Evolutionary conservation across 176 grass and related monocot genomes (phyloP).

Genomic region (Zea luxurians): DNA sequence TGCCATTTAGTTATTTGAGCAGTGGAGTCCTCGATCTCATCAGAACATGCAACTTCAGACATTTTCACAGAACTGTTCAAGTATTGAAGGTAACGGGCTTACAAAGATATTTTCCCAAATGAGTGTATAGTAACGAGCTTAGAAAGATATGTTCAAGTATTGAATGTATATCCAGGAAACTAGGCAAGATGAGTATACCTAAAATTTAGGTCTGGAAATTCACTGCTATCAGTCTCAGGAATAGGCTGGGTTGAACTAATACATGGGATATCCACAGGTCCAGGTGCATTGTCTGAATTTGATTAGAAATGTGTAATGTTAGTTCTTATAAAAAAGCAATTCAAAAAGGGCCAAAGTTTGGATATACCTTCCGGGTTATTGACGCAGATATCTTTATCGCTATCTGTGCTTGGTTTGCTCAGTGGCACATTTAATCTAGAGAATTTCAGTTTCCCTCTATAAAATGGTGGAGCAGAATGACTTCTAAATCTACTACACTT

Average conservation of each 20-base stretch:
- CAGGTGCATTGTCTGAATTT: constrained; percentile 44
- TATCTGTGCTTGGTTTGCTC: constrained; percentile 36
- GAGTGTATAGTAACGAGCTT: constrained; percentile 10
- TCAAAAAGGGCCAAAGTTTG: constrained; percentile 8
- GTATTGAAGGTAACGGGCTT: constrained; percentile 10
- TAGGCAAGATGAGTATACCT: constrained; percentile 49
- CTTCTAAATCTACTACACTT: constrained; percentile 62
- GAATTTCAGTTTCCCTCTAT: constrained; percentile 75
- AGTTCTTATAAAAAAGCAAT: constrained; percentile 21
- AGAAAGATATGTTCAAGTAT: constrained; percentile 26
- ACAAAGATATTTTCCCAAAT: constrained; percentile 31
- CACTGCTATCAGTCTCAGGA: constrained; percentile 44
- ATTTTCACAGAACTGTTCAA: constrained; percentile 41
- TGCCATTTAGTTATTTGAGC: constrained; percentile 77
- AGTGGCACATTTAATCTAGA: constrained; percentile 50
- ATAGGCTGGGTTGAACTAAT: constrained; percentile 52
- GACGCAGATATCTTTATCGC: constrained; percentile 40
- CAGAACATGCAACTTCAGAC: constrained; percentile 38
- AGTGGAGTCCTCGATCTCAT: constrained; percentile 49
- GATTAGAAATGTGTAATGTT: constrained; percentile 26
- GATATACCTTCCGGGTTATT: constrained; percentile 54
- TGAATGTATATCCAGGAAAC: constrained; percentile 26
- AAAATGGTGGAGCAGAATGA: constrained; percentile 82
- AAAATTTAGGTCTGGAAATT: constrained; percentile 48
- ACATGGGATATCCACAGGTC: constrained; percentile 30